Evolutionary conservation across 2,329 filamentous ascomycete genomes (phyloP).

Genomic region (Thielaviopsis euricoi): DNA sequence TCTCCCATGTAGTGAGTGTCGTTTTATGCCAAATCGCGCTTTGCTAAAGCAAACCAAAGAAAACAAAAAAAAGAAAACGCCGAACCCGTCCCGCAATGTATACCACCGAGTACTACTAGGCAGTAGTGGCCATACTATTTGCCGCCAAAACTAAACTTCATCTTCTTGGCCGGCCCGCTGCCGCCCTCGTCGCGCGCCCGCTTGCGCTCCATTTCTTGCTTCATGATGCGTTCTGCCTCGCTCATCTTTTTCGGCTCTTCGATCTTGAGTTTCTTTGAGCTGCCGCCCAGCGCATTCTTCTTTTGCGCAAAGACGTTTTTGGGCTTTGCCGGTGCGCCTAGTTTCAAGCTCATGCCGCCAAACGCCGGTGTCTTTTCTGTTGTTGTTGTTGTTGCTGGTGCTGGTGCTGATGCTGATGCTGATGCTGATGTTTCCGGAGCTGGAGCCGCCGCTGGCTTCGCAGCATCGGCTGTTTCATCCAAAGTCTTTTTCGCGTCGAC

Average conservation of each 20-base stretch:
- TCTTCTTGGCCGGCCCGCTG: slow-evolving; percentile 30
- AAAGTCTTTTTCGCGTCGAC: slow-evolving; percentile 12
- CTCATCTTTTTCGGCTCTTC: slow-evolving; percentile 69
- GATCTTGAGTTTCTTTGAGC: slow-evolving; percentile 37
- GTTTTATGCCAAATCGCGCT: background rate
- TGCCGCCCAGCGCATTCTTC: slow-evolving; percentile 8
- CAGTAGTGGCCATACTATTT: background rate
- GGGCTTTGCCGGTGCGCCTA: slow-evolving; percentile 35
- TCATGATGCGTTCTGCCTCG: slow-evolving; percentile 79
- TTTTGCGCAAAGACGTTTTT: slow-evolving; percentile 52
- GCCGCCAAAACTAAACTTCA: slow-evolving; percentile 11
- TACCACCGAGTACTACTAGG: too few relatives aligned
- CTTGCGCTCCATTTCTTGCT: slow-evolving; percentile 61
- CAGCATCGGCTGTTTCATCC: slow-evolving; percentile 10
- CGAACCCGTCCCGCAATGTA: background rate
- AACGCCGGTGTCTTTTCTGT: slow-evolving; percentile 18
- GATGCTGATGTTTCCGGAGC: too few relatives aligned
- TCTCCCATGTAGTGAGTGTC: background rate
- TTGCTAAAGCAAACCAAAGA: background rate
- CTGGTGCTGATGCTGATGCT: too few relatives aligned
- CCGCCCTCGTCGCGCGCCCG: slow-evolving; percentile 33
- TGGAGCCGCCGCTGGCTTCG: background rate
- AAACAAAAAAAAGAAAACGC: background rate
- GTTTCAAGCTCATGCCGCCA: slow-evolving; percentile 44
- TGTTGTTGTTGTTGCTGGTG: slow-evolving; percentile 22